Conservation (phyloP, 768 basidiomycete genomes). For the Suillus subaureus region DNA sequence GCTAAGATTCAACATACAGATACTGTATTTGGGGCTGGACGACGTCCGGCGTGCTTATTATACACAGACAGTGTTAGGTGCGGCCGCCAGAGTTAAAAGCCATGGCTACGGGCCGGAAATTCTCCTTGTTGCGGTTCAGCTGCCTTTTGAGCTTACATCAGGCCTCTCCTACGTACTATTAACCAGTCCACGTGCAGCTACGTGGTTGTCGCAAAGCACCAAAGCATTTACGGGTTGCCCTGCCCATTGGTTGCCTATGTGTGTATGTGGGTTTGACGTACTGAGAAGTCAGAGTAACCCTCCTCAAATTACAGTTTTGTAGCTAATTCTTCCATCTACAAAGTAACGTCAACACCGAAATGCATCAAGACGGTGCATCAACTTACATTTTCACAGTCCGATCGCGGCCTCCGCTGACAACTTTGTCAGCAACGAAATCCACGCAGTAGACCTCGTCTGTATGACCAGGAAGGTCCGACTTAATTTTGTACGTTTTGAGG, state of each 20-base stretch:
- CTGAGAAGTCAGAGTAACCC: not conserved
- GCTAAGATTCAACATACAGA: no score
- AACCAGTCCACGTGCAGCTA: not conserved
- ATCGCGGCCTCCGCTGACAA: constrained; percentile 97
- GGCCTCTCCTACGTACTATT: not conserved
- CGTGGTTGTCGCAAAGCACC: not conserved
- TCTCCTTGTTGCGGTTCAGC: not conserved
- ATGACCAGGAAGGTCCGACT: constrained; percentile 92
- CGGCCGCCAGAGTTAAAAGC: not conserved
- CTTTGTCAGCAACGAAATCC: constrained; percentile 97
- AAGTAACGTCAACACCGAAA: constrained; percentile 3
- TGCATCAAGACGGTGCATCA: not conserved
- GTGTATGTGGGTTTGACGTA: not conserved
- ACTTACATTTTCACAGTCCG: constrained; percentile 92
- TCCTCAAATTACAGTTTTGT: not conserved
- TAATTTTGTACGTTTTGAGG: constrained; percentile 93
- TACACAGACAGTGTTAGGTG: no score
- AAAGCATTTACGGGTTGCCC: not conserved
- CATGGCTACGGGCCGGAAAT: not conserved
- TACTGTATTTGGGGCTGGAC: no score
- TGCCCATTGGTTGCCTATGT: not conserved
- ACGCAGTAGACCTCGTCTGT: constrained; percentile 99
- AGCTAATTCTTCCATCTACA: constrained; percentile 34
- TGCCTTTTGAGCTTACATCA: not conserved
- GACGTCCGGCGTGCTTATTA: no score